Evolutionary conservation across 768 basidiomycete species (phyloP).

Genomic region (Psilocybe cyanescens): DNA sequence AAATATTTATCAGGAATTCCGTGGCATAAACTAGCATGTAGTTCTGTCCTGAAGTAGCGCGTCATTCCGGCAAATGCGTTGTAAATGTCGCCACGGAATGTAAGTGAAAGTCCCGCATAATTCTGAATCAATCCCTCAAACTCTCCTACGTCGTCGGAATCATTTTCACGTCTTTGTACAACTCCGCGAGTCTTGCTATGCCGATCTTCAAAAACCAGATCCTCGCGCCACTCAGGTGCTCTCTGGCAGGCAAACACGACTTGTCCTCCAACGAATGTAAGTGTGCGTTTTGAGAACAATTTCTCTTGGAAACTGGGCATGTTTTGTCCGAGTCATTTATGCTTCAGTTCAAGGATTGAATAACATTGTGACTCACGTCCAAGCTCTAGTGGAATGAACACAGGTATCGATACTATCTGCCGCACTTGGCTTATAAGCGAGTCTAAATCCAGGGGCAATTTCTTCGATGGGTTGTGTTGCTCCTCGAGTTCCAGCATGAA

Average conservation of each 20-base stretch:
- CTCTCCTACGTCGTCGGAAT: background rate
- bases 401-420: background rate
- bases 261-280: slow-evolving; percentile 9
- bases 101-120: background rate
- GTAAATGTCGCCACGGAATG: background rate
- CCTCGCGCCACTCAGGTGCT: background rate
- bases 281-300: slow-evolving; percentile 1
- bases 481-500: slow-evolving; percentile 4
- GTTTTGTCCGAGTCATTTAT: background rate
- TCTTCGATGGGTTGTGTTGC: slow-evolving; percentile 6
- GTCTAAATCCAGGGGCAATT: slow-evolving; percentile 9
- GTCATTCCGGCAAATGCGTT: slow-evolving; percentile 3
- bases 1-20: slow-evolving; percentile 6
- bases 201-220: slow-evolving; percentile 4
- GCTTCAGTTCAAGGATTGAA: background rate
- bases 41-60: background rate
- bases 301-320: slow-evolving; percentile 4
- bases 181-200: background rate
- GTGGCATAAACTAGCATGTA: background rate
- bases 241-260: background rate
- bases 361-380: slow-evolving; percentile 5
- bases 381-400: slow-evolving; percentile 4
- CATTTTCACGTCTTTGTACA: background rate
- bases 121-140: background rate
- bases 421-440: slow-evolving; percentile 2